Conservation (phyloP, 257 asterid genomes). For the Dorcoceras hygrometricum region DNA sequence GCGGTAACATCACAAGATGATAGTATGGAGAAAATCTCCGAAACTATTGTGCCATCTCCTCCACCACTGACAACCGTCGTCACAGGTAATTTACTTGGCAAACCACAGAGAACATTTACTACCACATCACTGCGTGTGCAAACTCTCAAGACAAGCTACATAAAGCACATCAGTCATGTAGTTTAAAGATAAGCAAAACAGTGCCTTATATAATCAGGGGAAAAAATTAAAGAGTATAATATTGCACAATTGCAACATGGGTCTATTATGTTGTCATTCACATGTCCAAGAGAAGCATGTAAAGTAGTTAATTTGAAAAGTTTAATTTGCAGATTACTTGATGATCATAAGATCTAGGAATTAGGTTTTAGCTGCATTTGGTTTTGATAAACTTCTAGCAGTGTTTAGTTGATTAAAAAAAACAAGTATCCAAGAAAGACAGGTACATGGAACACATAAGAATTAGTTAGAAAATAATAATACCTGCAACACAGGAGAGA, state of each 20-base stretch:
- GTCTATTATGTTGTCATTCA: not conserved
- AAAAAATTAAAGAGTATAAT: constrained; percentile 19
- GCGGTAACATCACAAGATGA: constrained; percentile 63
- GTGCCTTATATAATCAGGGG: not conserved
- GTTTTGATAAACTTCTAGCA: not conserved
- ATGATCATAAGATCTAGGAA: not conserved
- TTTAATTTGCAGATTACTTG: not conserved
- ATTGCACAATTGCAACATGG: not conserved
- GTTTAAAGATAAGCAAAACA: constrained; percentile 10
- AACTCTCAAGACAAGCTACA: constrained; percentile 59
- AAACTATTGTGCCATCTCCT: constrained; percentile 90
- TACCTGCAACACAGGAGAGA: constrained; percentile 77
- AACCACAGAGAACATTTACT: constrained; percentile 74
- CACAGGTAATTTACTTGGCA: constrained; percentile 84
- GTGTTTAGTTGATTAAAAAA: constrained; percentile 4
- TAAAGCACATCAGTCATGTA: constrained; percentile 19
- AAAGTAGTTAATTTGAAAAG: not conserved
- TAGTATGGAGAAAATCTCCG: constrained; percentile 79
- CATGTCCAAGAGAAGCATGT: constrained; percentile 11
- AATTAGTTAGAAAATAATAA: constrained; percentile 34
- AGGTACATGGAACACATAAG: constrained; percentile 26
- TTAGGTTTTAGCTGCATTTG: not conserved
- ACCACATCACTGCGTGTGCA: constrained; percentile 64
- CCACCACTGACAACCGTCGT: constrained; percentile 91
- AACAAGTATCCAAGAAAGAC: not conserved